Evolutionary conservation across 202 grass and related monocot species (phyloP).

Genomic region (Cymbopogon flexuosus): DNA sequence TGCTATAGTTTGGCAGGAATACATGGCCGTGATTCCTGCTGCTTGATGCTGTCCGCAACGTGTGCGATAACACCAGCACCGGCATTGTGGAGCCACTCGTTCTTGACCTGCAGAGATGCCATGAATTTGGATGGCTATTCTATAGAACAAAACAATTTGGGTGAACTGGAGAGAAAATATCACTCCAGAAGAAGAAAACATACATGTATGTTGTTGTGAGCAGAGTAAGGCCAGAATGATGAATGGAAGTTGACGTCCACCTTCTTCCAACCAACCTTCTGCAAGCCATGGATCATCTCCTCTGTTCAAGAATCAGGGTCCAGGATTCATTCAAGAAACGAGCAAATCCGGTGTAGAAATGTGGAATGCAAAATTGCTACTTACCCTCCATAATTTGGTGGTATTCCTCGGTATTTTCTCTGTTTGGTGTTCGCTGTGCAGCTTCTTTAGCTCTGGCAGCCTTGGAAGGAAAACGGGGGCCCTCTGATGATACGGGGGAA

Average conservation of each 20-base stretch:
- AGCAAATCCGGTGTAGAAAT: background rate
- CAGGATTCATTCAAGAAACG: background rate
- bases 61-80: constrained; percentile 75
- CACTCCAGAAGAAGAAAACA: background rate
- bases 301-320: constrained; percentile 42
- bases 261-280: constrained; percentile 90
- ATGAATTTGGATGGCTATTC: background rate
- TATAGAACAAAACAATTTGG: background rate
- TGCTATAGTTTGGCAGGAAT: constrained; percentile 47
- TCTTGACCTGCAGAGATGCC: constrained; percentile 58
- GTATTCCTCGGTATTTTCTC: constrained; percentile 58
- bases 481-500: constrained; percentile 40
- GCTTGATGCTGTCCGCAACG: constrained; percentile 54
- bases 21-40: constrained; percentile 47
- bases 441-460: constrained; percentile 63
- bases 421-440: constrained; percentile 50
- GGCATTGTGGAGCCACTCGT: constrained; percentile 68
- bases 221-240: constrained; percentile 68
- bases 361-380: background rate
- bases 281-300: constrained; percentile 78
- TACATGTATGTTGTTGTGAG: constrained; percentile 91
- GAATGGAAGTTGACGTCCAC: constrained; percentile 83
- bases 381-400: constrained; percentile 77
- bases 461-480: constrained; percentile 61
- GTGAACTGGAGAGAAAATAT: background rate